Conservation (phyloP, 2,329 filamentous ascomycete genomes). For the Mariannaea sp. region DNA sequence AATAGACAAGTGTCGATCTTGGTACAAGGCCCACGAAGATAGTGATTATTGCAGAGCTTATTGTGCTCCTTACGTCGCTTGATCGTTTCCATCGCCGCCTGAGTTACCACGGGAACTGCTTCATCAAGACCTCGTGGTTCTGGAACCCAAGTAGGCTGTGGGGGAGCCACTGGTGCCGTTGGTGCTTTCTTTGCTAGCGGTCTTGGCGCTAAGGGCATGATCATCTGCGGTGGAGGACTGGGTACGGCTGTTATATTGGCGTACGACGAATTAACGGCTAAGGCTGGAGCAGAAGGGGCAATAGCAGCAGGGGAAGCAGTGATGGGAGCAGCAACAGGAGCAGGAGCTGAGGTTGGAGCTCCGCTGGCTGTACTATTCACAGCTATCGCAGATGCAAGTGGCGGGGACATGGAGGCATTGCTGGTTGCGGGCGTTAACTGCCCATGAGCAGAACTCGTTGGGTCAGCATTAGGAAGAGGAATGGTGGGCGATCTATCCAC, state of each 20-base stretch:
- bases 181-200: slow-evolving; percentile 5
- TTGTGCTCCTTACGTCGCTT: slow-evolving; percentile 59
- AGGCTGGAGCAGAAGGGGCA: neutral
- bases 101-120: slow-evolving; percentile 51
- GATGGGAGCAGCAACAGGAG: neutral
- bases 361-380: neutral
- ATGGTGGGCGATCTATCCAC: slow-evolving; percentile 40
- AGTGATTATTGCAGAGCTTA: slow-evolving; percentile 68
- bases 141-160: slow-evolving; percentile 56
- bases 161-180: neutral
- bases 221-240: slow-evolving; percentile 50
- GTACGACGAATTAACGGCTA: slow-evolving; percentile 41
- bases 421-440: slow-evolving; percentile 35
- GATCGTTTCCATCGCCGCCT: slow-evolving; percentile 55
- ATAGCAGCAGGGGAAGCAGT: neutral
- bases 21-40: slow-evolving; percentile 60
- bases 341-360: slow-evolving; percentile 1
- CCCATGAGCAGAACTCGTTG: neutral
- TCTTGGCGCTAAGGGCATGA: slow-evolving; percentile 46
- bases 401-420: slow-evolving; percentile 32
- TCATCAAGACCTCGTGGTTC: slow-evolving; percentile 60
- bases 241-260: slow-evolving; percentile 49
- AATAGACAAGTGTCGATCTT: slow-evolving; percentile 62
- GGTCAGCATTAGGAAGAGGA: slow-evolving; percentile 17
- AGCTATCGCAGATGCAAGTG: slow-evolving; percentile 12